Percentiles rank a stretch among this genome's conserved stretches.
Conservation (phyloP, 345 rosid genomes). For the Syzygium oleosum region DNA sequence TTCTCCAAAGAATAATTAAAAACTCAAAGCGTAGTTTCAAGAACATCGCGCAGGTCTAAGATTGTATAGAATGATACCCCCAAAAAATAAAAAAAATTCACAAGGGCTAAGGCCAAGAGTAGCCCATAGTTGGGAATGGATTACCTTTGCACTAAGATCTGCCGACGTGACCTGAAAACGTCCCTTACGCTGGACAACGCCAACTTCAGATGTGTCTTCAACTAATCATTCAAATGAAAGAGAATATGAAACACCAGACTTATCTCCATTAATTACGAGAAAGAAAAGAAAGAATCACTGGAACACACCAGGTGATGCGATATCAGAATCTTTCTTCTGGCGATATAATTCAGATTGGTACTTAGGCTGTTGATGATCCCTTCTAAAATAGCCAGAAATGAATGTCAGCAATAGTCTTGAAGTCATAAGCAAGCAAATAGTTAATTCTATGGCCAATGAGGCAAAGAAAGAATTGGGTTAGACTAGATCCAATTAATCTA, state of each 20-base stretch:
- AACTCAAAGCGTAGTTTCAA: background rate
- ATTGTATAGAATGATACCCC: background rate
- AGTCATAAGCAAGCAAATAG: background rate
- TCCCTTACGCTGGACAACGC: conserved; percentile 75
- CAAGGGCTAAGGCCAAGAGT: background rate
- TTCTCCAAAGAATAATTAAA: background rate
- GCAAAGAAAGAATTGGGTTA: background rate
- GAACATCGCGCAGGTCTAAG: background rate
- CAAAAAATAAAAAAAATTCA: background rate
- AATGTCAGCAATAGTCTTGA: conserved; percentile 8
- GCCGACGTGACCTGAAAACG: conserved; percentile 86
- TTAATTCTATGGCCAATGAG: background rate
- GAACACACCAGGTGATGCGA: conserved; percentile 36
- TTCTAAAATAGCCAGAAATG: conserved; percentile 11
- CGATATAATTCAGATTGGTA: conserved; percentile 48
- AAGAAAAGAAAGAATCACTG: background rate
- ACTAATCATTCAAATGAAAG: conserved; percentile 17
- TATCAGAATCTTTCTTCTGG: conserved; percentile 58
- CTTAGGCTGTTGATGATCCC: conserved; percentile 60
- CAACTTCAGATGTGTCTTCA: conserved; percentile 75
- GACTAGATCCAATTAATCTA: background rate
- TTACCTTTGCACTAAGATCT: conserved; percentile 87
- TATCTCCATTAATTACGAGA: conserved; percentile 1
- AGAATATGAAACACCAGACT: background rate
- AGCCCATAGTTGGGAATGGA: background rate